phyloP scores from a whole-genome alignment of 140 eudicot species.

The Anethum foeniculum region DNA sequence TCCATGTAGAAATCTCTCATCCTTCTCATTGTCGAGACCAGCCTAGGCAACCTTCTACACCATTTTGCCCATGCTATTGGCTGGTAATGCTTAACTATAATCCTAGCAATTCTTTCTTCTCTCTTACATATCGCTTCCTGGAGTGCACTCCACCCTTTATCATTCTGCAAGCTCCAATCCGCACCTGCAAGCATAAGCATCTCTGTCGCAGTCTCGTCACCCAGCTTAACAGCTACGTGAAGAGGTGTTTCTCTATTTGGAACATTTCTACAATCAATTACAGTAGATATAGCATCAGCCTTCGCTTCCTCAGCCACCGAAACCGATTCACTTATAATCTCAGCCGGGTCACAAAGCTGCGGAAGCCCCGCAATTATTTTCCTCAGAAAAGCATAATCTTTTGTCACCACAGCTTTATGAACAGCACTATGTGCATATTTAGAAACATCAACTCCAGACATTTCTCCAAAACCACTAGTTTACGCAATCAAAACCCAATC shows the following conservation, averaged over 20 bases:
- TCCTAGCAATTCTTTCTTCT: constrained; percentile 65
- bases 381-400: constrained; percentile 53
- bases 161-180: constrained; percentile 96
- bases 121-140: constrained; percentile 88
- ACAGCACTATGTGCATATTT: constrained; percentile 74
- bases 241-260: constrained; percentile 83
- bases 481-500: constrained; percentile 14
- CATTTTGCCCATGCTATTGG: constrained; percentile 98
- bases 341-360: constrained; percentile 58
- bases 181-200: constrained; percentile 95
- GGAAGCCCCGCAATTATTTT: constrained; percentile 69
- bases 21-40: constrained; percentile 72
- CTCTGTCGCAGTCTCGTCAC: constrained; percentile 69
- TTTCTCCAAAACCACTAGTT: constrained; percentile 19
- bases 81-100: constrained; percentile 80
- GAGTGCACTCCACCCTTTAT: constrained; percentile 91
- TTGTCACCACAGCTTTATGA: constrained; percentile 59
- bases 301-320: constrained; percentile 79
- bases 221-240: constrained; percentile 76
- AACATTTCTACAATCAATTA: constrained; percentile 78
- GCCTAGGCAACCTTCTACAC: constrained; percentile 92
- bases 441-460: constrained; percentile 63
- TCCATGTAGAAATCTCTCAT: constrained; percentile 98
- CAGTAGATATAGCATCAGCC: constrained; percentile 80
- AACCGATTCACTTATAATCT: constrained; percentile 54